phyloP scores from a whole-genome alignment of 2,329 filamentous ascomycete species.

The Drechslerella stenobrocha region DNA sequence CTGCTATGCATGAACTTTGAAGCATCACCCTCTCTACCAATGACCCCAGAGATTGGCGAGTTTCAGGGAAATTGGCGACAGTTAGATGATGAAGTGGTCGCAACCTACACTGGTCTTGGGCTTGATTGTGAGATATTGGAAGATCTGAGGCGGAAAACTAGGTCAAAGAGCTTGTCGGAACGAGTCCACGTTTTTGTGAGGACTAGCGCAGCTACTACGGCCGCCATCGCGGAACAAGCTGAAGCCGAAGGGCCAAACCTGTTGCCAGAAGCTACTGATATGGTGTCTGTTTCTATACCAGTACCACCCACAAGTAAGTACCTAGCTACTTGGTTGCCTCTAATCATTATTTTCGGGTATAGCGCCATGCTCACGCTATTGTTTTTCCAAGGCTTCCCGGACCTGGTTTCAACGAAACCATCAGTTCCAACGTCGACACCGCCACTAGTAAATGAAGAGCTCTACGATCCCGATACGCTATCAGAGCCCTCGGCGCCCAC shows the following conservation, averaged over 20 bases:
- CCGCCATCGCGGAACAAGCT: constrained; percentile 35
- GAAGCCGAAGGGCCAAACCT: constrained; percentile 15
- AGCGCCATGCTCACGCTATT: not conserved
- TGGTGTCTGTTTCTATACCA: not conserved
- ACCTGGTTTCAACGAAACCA: not conserved
- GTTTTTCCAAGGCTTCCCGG: constrained; percentile 16
- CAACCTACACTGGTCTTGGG: constrained; percentile 40
- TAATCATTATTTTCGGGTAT: too few relatives aligned
- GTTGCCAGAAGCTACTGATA: constrained; percentile 1
- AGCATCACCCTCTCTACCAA: constrained; percentile 33
- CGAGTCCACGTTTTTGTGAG: constrained; percentile 24
- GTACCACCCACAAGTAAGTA: constrained; percentile 16
- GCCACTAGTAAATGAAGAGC: constrained; percentile 44
- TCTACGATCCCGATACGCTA: constrained; percentile 53
- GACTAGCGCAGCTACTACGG: constrained; percentile 19
- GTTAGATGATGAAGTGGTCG: constrained; percentile 41
- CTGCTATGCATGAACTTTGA: constrained; percentile 42
- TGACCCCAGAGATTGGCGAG: constrained; percentile 47
- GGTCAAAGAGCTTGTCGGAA: constrained; percentile 43
- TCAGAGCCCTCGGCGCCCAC: constrained; percentile 51
- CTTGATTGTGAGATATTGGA: constrained; percentile 48
- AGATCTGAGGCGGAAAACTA: constrained; percentile 37
- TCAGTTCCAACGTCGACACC: constrained; percentile 3
- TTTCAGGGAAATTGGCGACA: constrained; percentile 48
- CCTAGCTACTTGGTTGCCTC: not conserved